Evolutionary conservation across 192 early-diverging fungal genomes (phyloP).

Genomic region (Backusella parvicylindrica): DNA sequence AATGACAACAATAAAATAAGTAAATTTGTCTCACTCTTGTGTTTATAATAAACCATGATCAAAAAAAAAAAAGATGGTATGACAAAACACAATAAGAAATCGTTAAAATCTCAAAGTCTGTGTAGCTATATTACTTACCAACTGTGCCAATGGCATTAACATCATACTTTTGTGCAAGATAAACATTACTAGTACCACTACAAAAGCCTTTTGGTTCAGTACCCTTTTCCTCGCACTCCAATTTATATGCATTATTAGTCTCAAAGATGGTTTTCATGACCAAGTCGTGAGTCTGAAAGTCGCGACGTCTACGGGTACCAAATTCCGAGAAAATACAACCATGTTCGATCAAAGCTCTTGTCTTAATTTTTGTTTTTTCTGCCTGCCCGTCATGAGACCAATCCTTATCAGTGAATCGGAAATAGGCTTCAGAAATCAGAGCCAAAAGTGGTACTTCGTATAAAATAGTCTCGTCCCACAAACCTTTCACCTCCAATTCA

Average conservation of each 20-base stretch:
- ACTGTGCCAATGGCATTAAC: slow-evolving; percentile 45
- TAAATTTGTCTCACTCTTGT: slow-evolving; percentile 9
- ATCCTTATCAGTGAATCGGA: slow-evolving; percentile 61
- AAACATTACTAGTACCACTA: slow-evolving; percentile 70
- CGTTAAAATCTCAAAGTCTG: too few relatives aligned
- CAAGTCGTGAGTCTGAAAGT: slow-evolving; percentile 62
- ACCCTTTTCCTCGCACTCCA: slow-evolving; percentile 10
- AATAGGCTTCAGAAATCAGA: slow-evolving; percentile 68
- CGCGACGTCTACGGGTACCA: slow-evolving; percentile 69
- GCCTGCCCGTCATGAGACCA: slow-evolving; percentile 64
- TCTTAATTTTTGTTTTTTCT: slow-evolving; percentile 50
- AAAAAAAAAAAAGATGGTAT: neutral
- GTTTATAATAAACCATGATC: neutral
- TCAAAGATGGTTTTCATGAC: slow-evolving; percentile 49
- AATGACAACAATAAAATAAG: slow-evolving; percentile 41
- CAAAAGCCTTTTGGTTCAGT: slow-evolving; percentile 38
- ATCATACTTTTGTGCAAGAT: slow-evolving; percentile 52
- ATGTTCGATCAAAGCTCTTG: slow-evolving; percentile 39
- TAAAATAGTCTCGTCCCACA: slow-evolving; percentile 69
- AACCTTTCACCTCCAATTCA: slow-evolving; percentile 50
- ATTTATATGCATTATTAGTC: neutral
- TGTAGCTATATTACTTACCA: slow-evolving; percentile 14
- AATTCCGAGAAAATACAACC: slow-evolving; percentile 77
- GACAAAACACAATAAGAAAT: neutral
- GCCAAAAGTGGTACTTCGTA: slow-evolving; percentile 74